Percentiles rank a stretch among this genome's conserved stretches.
Conservation (phyloP, 2,329 filamentous ascomycete genomes). For the Fusarium udum region DNA sequence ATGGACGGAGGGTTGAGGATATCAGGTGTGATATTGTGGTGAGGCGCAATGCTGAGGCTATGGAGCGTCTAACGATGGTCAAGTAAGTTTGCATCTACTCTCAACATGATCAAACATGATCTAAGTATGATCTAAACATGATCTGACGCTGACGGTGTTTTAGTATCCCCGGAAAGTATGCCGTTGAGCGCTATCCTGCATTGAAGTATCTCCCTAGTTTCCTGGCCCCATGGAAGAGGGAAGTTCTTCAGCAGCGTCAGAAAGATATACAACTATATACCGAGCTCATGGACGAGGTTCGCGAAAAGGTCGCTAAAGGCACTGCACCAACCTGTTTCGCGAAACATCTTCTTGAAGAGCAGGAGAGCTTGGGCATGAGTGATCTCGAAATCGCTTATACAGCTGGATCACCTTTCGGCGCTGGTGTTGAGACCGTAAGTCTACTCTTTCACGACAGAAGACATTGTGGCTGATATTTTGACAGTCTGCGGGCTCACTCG, state of each 20-base stretch:
- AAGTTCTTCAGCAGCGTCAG: constrained; percentile 49
- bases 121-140: too few species aligned
- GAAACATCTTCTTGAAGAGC: constrained; percentile 53
- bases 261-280: constrained; percentile 53
- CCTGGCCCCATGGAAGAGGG: constrained; percentile 53
- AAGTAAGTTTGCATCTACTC: constrained; percentile 46
- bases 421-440: constrained; percentile 54
- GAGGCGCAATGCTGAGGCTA: constrained; percentile 51
- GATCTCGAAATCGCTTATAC: constrained; percentile 56
- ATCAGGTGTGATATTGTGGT: constrained; percentile 51
- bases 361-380: constrained; percentile 52
- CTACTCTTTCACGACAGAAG: fast-evolving
- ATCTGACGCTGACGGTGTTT: fast-evolving
- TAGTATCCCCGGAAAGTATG: constrained; percentile 46
- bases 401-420: constrained; percentile 57
- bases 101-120: too few species aligned
- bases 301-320: constrained; percentile 46
- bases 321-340: constrained; percentile 54
- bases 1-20: constrained; percentile 47
- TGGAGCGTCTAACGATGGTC: constrained; percentile 54
- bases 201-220: constrained; percentile 52
- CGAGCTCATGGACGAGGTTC: constrained; percentile 53
- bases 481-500: constrained; percentile 57
- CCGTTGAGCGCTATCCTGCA: constrained; percentile 53
- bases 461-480: fast-evolving